These are phyloP conservation scores for Didymella arachidicola DNA, from an alignment of 2,329 filamentous ascomycete genomes.

Conservation along the genomic window DNA sequence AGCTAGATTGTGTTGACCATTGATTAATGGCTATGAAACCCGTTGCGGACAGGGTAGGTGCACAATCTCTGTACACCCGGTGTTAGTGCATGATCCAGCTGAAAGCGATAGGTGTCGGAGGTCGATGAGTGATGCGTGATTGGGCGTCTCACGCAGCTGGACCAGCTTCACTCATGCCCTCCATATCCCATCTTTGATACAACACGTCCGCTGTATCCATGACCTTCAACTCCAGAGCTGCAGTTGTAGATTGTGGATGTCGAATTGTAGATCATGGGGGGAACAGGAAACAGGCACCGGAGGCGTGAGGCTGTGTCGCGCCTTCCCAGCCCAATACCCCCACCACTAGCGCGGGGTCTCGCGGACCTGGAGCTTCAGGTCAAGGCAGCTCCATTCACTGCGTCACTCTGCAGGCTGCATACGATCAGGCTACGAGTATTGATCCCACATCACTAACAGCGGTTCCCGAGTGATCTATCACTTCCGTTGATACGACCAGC, in stretches of 20 bases:
- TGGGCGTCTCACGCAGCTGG: constrained; percentile 38
- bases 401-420: constrained; percentile 6
- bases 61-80: constrained; percentile 2
- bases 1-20: constrained; percentile 15
- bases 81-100: constrained; percentile 8
- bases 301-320: constrained; percentile 8
- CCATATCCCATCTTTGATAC: constrained; percentile 16
- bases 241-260: not conserved
- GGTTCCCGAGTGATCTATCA: not conserved
- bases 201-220: constrained; percentile 2
- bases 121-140: constrained; percentile 21
- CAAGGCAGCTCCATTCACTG: constrained; percentile 32
- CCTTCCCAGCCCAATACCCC: constrained; percentile 8
- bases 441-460: not conserved
- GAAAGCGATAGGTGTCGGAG: constrained; percentile 6
- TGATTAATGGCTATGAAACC: constrained; percentile 42
- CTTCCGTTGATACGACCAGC: not conserved
- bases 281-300: constrained; percentile 1
- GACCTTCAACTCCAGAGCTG: not conserved
- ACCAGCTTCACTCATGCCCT: constrained; percentile 15
- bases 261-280: constrained; percentile 1
- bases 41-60: constrained; percentile 13
- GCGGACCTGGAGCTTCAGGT: constrained; percentile 29
- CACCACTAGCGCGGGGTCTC: constrained; percentile 29
- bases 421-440: not conserved